Evolutionary conservation across 257 asterid genomes (phyloP).

Genomic region (Paraleonurus japonicus): DNA sequence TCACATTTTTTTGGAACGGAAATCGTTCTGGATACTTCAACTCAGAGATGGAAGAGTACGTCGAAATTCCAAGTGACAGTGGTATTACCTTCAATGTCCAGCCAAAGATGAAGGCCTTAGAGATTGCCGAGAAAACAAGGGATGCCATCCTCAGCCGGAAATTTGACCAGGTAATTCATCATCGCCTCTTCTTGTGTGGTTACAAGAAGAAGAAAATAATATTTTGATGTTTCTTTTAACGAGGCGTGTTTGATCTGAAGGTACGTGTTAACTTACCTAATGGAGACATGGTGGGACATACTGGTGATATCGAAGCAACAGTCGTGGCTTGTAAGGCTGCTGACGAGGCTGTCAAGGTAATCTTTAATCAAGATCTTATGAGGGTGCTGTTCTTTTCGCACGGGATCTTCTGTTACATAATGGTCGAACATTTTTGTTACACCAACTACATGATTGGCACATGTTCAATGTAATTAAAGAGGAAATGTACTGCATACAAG

Average conservation of each 20-base stretch:
- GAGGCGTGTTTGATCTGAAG: constrained; percentile 27
- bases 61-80: constrained; percentile 83
- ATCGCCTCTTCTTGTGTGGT: neutral
- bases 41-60: constrained; percentile 73
- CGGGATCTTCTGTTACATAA: too few relatives aligned
- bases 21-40: constrained; percentile 90
- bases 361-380: neutral
- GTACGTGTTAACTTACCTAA: constrained; percentile 91
- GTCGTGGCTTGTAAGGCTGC: constrained; percentile 92
- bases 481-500: too few relatives aligned
- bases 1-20: constrained; percentile 93
- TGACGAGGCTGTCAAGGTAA: constrained; percentile 92
- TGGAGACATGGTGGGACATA: constrained; percentile 96
- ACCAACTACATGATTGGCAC: too few relatives aligned
- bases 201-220: neutral
- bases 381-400: neutral
- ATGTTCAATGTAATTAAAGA: too few relatives aligned
- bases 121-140: constrained; percentile 90
- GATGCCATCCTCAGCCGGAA: constrained; percentile 83
- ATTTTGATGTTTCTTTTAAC: constrained; percentile 9
- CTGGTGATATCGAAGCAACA: constrained; percentile 93
- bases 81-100: constrained; percentile 86
- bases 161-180: constrained; percentile 73
- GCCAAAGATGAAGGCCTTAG: constrained; percentile 98
- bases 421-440: too few relatives aligned